These are phyloP conservation scores for Coemansia sp. DNA, from an alignment of 192 early-diverging fungal genomes.

Conservation along the genomic window DNA sequence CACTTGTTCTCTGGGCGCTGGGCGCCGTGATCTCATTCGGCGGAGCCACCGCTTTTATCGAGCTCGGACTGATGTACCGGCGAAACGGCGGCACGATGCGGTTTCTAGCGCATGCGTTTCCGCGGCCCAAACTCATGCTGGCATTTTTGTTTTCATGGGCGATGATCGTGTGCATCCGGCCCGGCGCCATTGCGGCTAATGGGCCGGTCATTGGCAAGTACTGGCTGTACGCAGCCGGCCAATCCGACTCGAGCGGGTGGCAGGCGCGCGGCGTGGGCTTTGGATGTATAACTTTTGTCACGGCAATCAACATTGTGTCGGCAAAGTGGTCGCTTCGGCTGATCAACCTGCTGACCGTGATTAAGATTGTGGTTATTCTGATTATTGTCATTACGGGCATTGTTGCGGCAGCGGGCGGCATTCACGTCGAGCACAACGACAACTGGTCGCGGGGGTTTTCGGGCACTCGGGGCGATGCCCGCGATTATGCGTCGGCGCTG, in stretches of 20 bases:
- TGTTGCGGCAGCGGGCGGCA: constrained; percentile 62
- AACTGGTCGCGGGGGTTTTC: constrained; percentile 64
- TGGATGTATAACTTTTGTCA: constrained; percentile 60
- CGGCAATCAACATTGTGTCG: constrained; percentile 66
- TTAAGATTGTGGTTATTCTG: constrained; percentile 70
- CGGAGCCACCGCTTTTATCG: constrained; percentile 86
- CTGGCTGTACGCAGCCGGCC: constrained; percentile 55
- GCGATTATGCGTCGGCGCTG: constrained; percentile 54
- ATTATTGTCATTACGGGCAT: constrained; percentile 70
- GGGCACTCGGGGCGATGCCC: constrained; percentile 58
- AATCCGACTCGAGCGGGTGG: constrained; percentile 40
- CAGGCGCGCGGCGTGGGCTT: constrained; percentile 58
- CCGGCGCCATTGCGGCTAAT: constrained; percentile 56
- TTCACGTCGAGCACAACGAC: constrained; percentile 25
- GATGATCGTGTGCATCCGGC: constrained; percentile 58
- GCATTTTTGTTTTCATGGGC: constrained; percentile 58
- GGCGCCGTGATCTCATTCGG: constrained; percentile 74
- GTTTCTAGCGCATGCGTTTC: constrained; percentile 75
- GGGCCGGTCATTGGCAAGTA: constrained; percentile 58
- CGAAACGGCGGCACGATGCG: constrained; percentile 85
- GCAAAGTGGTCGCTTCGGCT: constrained; percentile 65
- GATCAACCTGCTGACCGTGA: constrained; percentile 68
- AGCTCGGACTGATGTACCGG: constrained; percentile 85
- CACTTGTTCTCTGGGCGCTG: constrained; percentile 73
- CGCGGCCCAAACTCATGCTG: constrained; percentile 51